Percentiles rank a stretch among this genome's conserved stretches.
These are phyloP conservation scores for Suillus ampliporus DNA, from an alignment of 768 basidiomycete genomes.

Conservation along the genomic window DNA sequence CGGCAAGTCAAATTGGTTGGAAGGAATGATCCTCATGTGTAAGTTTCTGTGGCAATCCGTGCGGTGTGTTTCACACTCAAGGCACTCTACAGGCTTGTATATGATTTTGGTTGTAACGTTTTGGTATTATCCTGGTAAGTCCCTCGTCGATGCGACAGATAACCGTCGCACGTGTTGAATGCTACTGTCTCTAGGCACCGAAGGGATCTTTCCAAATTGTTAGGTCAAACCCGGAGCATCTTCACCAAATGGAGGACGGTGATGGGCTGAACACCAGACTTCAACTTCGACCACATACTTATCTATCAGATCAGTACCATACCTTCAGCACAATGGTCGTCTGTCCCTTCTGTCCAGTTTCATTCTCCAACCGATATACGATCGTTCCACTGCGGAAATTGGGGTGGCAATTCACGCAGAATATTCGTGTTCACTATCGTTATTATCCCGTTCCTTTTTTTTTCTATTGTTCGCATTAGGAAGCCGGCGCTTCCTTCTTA, in stretches of 20 bases:
- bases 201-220: constrained; percentile 2
- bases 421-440: neutral
- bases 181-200: neutral
- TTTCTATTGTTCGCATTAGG: neutral
- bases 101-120: constrained; percentile 59
- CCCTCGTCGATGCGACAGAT: too few relatives aligned
- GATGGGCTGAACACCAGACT: neutral
- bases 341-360: neutral
- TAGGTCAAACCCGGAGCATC: neutral
- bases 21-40: constrained; percentile 80
- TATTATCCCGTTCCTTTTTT: neutral
- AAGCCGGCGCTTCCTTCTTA: neutral
- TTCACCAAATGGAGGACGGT: too few relatives aligned
- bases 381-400: too few relatives aligned
- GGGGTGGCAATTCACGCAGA: too few relatives aligned
- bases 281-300: neutral
- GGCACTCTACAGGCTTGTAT: constrained; percentile 49
- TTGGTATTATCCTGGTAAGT: constrained; percentile 58
- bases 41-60: constrained; percentile 18
- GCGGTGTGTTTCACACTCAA: neutral
- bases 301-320: neutral
- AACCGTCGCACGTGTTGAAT: neutral
- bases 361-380: too few relatives aligned
- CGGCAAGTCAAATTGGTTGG: constrained; percentile 91
- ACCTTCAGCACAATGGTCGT: neutral